Conservation (phyloP, 768 basidiomycete genomes). For the Lyophyllum atratum region DNA sequence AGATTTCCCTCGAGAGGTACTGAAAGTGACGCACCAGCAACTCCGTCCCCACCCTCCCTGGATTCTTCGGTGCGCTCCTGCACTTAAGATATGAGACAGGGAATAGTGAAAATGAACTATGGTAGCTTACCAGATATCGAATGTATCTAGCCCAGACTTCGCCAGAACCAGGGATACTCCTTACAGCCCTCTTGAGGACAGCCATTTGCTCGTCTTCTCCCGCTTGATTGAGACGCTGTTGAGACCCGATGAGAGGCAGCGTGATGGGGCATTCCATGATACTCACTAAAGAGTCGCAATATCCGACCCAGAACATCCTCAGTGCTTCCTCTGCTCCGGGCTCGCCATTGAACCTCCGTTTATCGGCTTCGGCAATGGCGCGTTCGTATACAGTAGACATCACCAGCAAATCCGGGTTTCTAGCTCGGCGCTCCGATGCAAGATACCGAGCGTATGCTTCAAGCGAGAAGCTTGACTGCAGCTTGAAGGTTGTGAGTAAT, state of each 20-base stretch:
- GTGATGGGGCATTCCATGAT: background rate
- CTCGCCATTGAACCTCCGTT: slow-evolving; percentile 54
- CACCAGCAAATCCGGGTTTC: slow-evolving; percentile 58
- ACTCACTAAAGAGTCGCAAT: slow-evolving; percentile 69
- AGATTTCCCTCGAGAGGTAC: background rate
- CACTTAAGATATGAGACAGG: background rate
- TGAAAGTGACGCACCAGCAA: slow-evolving; percentile 26
- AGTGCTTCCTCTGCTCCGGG: slow-evolving; percentile 57
- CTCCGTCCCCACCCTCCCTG: slow-evolving; percentile 29
- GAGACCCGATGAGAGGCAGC: background rate
- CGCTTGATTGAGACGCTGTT: slow-evolving; percentile 48
- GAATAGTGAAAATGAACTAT: background rate
- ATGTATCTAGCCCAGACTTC: slow-evolving; percentile 82
- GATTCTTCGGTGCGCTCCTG: slow-evolving; percentile 47
- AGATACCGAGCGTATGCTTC: slow-evolving; percentile 67
- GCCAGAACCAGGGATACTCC: slow-evolving; percentile 76
- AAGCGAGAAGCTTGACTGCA: slow-evolving; percentile 44
- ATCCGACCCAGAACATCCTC: slow-evolving; percentile 71
- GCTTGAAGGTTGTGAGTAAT: slow-evolving; percentile 23
- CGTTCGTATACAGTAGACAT: slow-evolving; percentile 70
- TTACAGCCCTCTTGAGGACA: slow-evolving; percentile 57
- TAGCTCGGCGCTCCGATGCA: slow-evolving; percentile 60
- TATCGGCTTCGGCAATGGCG: slow-evolving; percentile 73
- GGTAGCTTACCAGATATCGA: slow-evolving; percentile 58
- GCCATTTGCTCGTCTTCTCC: slow-evolving; percentile 42